Evolutionary conservation across 2,329 filamentous ascomycete genomes (phyloP), one percentile per base, ranked within the genome.

Genomic region (Calonectria crousiana): DNA sequence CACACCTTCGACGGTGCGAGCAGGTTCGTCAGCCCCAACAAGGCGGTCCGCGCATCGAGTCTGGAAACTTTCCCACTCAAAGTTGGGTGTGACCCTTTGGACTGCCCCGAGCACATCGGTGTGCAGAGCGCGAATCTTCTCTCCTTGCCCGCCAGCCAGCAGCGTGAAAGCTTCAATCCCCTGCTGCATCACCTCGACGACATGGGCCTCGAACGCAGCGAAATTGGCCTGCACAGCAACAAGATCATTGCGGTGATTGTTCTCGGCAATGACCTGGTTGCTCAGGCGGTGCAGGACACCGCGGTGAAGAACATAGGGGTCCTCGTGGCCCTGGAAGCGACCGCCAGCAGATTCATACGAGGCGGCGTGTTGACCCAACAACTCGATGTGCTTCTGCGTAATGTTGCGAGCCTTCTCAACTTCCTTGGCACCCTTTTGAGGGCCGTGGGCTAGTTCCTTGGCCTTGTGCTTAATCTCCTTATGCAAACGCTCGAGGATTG

Each of bases 381-480:
- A 90, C 87, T 99, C 96, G 76, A 99, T 98, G 79, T 98, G 95
- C 88, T 98, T 98, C 87, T 99, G 96, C 0, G 96, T 98, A 9
- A 87, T 88, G 79, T 92, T 92, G 74, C 96, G 94, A 11, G 95
- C 93, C 88, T 98, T 98, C 75, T 98, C 95, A 28, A 99, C 95
- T 66, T 95, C 92, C 87, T 98, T 99, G 78, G 94, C 92, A 20
- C 93, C 91, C 88, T 97, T 98, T 75, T 92, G 91, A 28, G 94
- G 95, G 11, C 96, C 96, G 75, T 92, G 90, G 53, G 91, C 90
- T 65, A 99, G 90, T 86, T 98, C 96, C 88, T 98, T 98, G 76
- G 92, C 90, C 88, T 98, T 98, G 87, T 94, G 93, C 90, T 98
- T 99, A 89, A 99, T 97, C 84, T 98, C 97, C 84, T 95, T 93